Percentiles rank a stretch among this genome's conserved stretches.
Evolutionary conservation across 108 stramenopile species (phyloP).

Genomic region (Skeletonema grethae): DNA sequence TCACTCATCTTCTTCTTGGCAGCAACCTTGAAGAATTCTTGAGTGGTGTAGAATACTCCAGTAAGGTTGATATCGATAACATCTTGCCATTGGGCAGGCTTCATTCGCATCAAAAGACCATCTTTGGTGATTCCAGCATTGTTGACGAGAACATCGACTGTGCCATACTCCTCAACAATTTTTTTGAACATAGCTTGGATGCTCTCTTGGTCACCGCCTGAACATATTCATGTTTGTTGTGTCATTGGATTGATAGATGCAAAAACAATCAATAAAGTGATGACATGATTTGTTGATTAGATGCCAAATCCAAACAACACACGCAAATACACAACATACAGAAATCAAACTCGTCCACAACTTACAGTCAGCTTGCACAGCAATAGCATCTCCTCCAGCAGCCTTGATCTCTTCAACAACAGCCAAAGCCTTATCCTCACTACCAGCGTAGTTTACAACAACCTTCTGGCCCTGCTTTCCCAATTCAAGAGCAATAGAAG

Average conservation of each 20-base stretch:
- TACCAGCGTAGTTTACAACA: conserved; percentile 94
- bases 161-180: conserved; percentile 80
- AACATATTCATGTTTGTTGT: background rate
- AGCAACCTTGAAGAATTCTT: conserved; percentile 90
- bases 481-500: conserved; percentile 90
- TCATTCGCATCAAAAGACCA: conserved; percentile 94
- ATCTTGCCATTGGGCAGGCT: conserved; percentile 90
- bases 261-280: conserved; percentile 2
- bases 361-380: conserved; percentile 90
- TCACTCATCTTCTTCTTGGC: conserved; percentile 85
- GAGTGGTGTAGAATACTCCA: conserved; percentile 96
- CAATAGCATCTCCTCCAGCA: conserved; percentile 80
- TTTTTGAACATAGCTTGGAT: conserved; percentile 83
- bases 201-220: conserved; percentile 71
- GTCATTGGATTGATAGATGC: background rate
- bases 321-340: background rate
- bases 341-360: conserved; percentile 17
- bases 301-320: background rate
- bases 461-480: conserved; percentile 90
- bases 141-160: conserved; percentile 92
- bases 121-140: conserved; percentile 97
- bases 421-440: conserved; percentile 77
- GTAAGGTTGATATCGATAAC: conserved; percentile 96
- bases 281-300: background rate
- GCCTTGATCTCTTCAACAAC: conserved; percentile 85